Percentiles rank a stretch among this genome's conserved stretches.
These are phyloP conservation scores for Kwoniella europaea DNA, from an alignment of 768 basidiomycete species.

Conservation along the genomic window DNA sequence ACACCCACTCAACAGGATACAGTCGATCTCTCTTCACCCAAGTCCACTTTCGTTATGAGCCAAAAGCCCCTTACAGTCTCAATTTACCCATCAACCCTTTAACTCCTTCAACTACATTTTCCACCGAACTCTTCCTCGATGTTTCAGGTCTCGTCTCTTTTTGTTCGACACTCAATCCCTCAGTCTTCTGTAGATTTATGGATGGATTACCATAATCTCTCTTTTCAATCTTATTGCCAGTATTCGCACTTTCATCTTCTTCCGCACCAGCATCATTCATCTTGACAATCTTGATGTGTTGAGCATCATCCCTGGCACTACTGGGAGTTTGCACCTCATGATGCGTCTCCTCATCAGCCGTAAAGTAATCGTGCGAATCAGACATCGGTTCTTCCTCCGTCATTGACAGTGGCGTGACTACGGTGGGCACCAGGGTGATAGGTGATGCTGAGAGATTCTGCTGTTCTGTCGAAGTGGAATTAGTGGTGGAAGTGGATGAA, in stretches of 20 bases:
- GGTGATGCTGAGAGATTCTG: constrained; percentile 9
- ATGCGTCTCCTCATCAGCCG: constrained; percentile 34
- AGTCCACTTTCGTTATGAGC: no score
- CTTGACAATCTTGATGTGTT: not conserved
- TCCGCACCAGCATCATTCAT: not conserved
- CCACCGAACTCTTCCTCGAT: constrained; percentile 17
- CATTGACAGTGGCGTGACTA: constrained; percentile 41
- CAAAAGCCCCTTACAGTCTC: not conserved
- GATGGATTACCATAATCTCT: constrained; percentile 4
- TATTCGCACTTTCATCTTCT: not conserved
- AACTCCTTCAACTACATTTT: constrained; percentile 15
- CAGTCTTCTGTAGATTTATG: no score
- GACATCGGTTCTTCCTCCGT: constrained; percentile 37
- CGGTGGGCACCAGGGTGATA: not conserved
- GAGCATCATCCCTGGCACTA: not conserved
- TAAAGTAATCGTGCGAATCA: constrained; percentile 28
- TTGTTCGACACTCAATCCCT: not conserved
- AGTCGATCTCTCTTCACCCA: no score
- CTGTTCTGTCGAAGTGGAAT: not conserved
- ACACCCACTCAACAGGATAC: not conserved
- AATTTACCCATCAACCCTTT: constrained; percentile 19
- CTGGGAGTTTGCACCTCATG: constrained; percentile 14
- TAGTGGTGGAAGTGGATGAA: not conserved
- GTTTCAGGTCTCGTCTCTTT: constrained; percentile 1
- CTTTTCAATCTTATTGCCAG: not conserved